Conservation (phyloP, 306 rosid species). For the Inga laurina region DNA sequence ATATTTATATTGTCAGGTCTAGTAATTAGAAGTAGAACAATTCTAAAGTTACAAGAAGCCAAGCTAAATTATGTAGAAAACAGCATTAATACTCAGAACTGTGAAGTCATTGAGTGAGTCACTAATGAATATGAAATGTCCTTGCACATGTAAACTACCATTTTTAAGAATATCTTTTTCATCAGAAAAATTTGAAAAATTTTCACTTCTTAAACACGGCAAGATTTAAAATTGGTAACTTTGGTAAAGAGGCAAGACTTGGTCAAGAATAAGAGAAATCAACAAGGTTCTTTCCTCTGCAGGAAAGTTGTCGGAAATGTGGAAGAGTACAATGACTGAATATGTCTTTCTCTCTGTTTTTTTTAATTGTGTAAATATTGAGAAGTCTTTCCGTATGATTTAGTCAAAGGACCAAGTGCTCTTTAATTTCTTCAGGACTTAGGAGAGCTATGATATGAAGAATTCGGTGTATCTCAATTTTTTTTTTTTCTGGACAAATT, state of each 20-base stretch:
- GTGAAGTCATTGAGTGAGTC: conserved; percentile 19
- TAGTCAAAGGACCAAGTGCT: background rate
- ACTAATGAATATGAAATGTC: background rate
- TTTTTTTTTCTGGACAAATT: background rate
- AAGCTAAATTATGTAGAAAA: background rate
- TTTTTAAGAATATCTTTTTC: background rate
- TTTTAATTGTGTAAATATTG: background rate
- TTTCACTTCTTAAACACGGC: background rate
- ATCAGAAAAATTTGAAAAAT: background rate
- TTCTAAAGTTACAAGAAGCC: background rate
- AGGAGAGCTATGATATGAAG: background rate
- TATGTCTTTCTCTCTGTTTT: background rate
- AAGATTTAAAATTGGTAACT: background rate
- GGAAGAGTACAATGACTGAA: background rate
- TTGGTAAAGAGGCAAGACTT: background rate
- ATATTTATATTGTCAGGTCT: background rate
- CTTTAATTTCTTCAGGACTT: background rate
- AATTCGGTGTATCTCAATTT: background rate
- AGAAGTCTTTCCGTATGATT: background rate
- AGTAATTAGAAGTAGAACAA: background rate
- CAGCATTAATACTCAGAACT: background rate
- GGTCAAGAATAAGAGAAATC: background rate
- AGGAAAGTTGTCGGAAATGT: background rate
- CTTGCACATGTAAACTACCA: background rate
- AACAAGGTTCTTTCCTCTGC: background rate